Base-by-base conservation (phyloP, 768 basidiomycete species). In the Phlegmacium glaucopus region DNA sequence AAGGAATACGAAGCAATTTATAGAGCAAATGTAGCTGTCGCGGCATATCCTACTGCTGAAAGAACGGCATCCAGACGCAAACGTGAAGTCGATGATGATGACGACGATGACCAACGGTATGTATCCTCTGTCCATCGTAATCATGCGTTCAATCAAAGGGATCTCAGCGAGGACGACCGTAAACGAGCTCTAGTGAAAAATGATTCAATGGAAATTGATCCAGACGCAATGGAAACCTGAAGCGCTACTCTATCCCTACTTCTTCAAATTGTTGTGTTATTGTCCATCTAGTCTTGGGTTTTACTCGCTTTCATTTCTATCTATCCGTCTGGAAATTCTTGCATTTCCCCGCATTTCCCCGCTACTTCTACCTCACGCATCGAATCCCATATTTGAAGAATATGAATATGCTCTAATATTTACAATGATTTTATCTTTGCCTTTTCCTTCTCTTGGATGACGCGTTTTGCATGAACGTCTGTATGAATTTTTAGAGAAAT, bases 1-100 rank as follows among this genome's bases (percentile, higher is more conserved):
- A 56, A 94, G 91, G 93, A 94, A 71, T 95, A 94, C 54, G 90
- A 94, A 65, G 88, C 91, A 4, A 95, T 95, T 60, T 90, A 94
- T 62, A 83, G 80, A 57, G 93, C 93, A 8, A 80, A 72, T 46
- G 71, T 80, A 17, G 87, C 88, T 0, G 75, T 91, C 27, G 80
- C 81, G 4, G 66, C 71, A 3, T 86, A 78, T 57, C 82, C 83
- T 1, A 53, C 62, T 11, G 68, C 65, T 42, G 71, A 75, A 44
- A 71, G 75, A 44, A 61, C 71, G 7, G 74, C 74, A 1, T 64
- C 76, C 9, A 70, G 79, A 47, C 78, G 89, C 56, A 91, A 91
- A 61, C 75, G 90, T 30, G 79, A 75, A 16, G 84, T 88, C 9
- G 88, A 87, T 4, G 87, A 87, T 39, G 83, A 85, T 3, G 86